Percentiles rank a stretch among this genome's conserved stretches.
phyloP scores from a whole-genome alignment of 75 land plant genomes.

The Sequoiadendron giganteum region DNA sequence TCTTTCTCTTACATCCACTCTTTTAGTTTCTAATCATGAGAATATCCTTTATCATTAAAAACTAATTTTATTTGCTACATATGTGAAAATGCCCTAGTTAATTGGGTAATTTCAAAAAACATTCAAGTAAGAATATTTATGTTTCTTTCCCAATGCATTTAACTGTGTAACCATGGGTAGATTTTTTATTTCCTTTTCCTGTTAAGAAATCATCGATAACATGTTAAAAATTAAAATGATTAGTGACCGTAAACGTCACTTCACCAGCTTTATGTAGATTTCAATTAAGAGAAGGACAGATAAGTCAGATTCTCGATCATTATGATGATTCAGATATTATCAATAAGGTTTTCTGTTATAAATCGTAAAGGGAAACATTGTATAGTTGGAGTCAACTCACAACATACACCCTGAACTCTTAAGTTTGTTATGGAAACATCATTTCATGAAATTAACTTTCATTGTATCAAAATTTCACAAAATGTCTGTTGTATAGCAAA shows the following conservation, averaged over 20 bases:
- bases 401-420: background rate
- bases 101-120: background rate
- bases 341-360: background rate
- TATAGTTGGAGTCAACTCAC: background rate
- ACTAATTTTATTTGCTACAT: background rate
- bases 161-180: background rate
- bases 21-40: background rate
- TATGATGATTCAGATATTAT: background rate
- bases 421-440: background rate
- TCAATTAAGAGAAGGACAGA: background rate
- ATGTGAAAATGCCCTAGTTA: background rate
- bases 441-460: background rate
- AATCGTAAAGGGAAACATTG: background rate
- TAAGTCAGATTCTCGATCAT: background rate
- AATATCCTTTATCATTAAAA: background rate
- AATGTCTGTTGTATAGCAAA: background rate
- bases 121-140: background rate
- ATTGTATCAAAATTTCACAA: too few relatives aligned
- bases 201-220: background rate
- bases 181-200: background rate
- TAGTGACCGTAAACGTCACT: background rate
- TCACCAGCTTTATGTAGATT: background rate
- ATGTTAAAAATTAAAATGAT: background rate
- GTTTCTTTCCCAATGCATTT: background rate
- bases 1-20: slow-evolving; percentile 5